These are phyloP conservation scores for Cladosporium halotolerans DNA, from an alignment of 2,329 filamentous ascomycete species.

Conservation along the genomic window DNA sequence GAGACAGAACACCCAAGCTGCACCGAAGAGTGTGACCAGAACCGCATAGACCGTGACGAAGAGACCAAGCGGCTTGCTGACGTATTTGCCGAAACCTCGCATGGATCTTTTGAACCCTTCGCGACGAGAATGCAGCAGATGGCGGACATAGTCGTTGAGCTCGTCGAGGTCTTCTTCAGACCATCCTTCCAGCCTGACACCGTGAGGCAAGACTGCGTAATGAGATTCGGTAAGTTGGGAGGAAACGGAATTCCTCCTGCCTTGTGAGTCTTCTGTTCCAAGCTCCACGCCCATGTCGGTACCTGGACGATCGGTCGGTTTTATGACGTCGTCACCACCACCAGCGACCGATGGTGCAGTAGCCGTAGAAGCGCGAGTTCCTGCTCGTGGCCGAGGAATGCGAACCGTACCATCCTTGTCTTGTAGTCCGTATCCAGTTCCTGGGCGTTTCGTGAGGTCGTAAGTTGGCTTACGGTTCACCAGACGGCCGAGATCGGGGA, in stretches of 20 bases:
- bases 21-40: constrained; percentile 75
- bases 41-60: constrained; percentile 77
- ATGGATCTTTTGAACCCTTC: constrained; percentile 72
- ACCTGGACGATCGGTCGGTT: neutral
- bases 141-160: constrained; percentile 78
- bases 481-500: constrained; percentile 70
- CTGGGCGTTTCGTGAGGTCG: constrained; percentile 52
- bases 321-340: neutral
- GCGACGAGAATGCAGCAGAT: constrained; percentile 77
- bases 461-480: constrained; percentile 77
- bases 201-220: constrained; percentile 74
- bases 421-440: constrained; percentile 15
- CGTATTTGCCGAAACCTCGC: constrained; percentile 75
- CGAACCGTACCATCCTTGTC: neutral
- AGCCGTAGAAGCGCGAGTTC: neutral
- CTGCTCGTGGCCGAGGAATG: constrained; percentile 6
- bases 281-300: neutral
- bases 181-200: constrained; percentile 68
- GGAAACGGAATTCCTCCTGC: constrained; percentile 49
- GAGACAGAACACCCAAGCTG: constrained; percentile 85
- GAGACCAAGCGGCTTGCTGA: constrained; percentile 68
- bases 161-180: constrained; percentile 65
- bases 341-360: neutral
- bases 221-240: constrained; percentile 63
- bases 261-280: neutral